Evolutionary conservation across 2,329 filamentous ascomycete species (phyloP), one percentile per base, ranked within the genome.

Genomic region (Arthrinium phaeospermum): DNA sequence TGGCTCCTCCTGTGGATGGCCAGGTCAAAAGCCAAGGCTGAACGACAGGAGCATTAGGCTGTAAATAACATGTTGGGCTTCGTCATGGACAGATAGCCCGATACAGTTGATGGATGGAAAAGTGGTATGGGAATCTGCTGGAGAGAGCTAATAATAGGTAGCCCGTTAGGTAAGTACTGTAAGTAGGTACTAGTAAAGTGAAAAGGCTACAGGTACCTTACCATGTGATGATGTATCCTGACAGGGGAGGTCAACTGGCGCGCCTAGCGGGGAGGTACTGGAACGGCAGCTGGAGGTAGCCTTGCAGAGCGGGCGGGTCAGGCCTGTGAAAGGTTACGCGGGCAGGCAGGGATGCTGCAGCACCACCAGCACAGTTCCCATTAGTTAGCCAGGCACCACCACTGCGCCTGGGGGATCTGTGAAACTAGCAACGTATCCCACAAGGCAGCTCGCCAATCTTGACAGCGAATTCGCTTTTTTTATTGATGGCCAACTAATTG

Each of bases 341-440:
- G 14, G 13, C 7, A n/a, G 30, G 57, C 34, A 41, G 57, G 57
- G 57, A 64, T 64, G 22, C 30, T 41, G 57, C 30, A 22, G 57
- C 57, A n/a, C 19, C 57, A n/a, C 19, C 30, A 41, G 30, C 34
- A 34, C 57, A 41, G 41, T 34, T 41, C 57, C 57, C 57, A 37
- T 64, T 64, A 64, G 57, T 64, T 64, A 64, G 57, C 57, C 57
- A 64, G 57, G 57, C 57, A 64, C 57, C 57, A 64, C 49, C 7
- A 64, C 49, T 6, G 22, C 45, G 19, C 16, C 45, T 12, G n/a
- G n/a, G 69, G 53, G 46, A 51, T 44, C 51, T 73, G 69, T 70
- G 47, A 67, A 72, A 64, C 57, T 41, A 64, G 57, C 57, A 64
- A 64, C 57, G 57, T 64, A 64, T 64, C 57, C 57, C 57, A 41